Evolutionary conservation across 1,284 basidiomycete genomes (phyloP).

Genomic region (Porogramme epimiltina): DNA sequence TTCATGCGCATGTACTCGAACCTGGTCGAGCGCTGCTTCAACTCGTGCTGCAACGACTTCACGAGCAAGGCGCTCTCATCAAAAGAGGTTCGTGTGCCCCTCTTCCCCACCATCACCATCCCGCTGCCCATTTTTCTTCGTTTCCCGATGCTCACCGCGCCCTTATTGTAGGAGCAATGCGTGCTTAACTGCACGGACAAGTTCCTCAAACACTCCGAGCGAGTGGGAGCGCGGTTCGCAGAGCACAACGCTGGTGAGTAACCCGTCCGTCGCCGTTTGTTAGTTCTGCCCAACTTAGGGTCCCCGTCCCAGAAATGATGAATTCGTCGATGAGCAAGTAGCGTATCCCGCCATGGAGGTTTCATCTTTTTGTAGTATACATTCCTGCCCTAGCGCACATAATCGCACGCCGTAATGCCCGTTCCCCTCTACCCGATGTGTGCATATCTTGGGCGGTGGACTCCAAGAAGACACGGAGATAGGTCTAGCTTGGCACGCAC

Average conservation of each 20-base stretch:
- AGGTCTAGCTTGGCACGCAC: too few species aligned
- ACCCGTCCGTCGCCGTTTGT: neutral
- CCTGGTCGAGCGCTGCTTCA: constrained; percentile 96
- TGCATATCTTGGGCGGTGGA: too few species aligned
- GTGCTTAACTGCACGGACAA: constrained; percentile 85
- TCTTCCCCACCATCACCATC: neutral
- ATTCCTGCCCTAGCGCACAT: constrained; percentile 15
- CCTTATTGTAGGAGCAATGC: constrained; percentile 60
- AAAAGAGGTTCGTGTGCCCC: constrained; percentile 76
- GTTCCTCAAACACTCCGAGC: constrained; percentile 96
- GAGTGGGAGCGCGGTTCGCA: constrained; percentile 90
- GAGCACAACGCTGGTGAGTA: constrained; percentile 85
- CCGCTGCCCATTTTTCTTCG: too few species aligned
- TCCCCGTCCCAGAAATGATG: constrained; percentile 35
- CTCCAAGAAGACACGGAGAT: too few species aligned
- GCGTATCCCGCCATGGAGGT: neutral
- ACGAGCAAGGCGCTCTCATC: constrained; percentile 91
- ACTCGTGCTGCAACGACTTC: constrained; percentile 93
- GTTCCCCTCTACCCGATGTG: neutral
- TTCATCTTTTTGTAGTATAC: constrained; percentile 13
- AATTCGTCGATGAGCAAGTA: too few species aligned
- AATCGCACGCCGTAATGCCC: constrained; percentile 15
- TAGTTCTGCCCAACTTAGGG: neutral
- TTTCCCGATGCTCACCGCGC: too few species aligned
- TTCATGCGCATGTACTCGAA: constrained; percentile 96